Evolutionary conservation across 2,329 filamentous ascomycete genomes (phyloP).

Genomic region (Fusarium sp.): DNA sequence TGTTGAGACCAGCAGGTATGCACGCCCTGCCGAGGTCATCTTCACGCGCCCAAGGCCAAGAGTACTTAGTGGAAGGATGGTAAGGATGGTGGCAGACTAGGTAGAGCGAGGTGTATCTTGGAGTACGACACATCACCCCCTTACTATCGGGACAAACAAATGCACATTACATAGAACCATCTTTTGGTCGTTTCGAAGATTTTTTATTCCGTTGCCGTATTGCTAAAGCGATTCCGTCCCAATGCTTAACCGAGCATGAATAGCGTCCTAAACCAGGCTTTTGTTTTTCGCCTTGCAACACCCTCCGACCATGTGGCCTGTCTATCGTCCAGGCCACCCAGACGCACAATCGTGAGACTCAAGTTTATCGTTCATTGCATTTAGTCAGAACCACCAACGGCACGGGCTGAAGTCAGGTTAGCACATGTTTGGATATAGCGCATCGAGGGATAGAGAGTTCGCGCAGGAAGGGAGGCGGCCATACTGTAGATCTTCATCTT

Average conservation of each 20-base stretch:
- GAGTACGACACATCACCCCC: neutral
- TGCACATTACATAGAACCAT: conserved; percentile 14
- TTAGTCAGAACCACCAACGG: conserved; percentile 64
- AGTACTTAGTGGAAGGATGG: no score
- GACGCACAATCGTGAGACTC: conserved; percentile 54
- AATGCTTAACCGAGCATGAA: conserved; percentile 56
- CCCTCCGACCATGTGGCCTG: conserved; percentile 49
- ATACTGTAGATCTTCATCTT: conserved; percentile 98
- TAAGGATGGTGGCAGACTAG: neutral
- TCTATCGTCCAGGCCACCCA: conserved; percentile 52
- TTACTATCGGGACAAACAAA: neutral
- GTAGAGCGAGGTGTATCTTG: neutral
- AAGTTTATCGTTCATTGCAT: conserved; percentile 48
- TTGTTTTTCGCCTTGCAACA: conserved; percentile 49
- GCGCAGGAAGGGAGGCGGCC: conserved; percentile 45
- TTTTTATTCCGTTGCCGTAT: conserved; percentile 54
- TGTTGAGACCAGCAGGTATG: neutral
- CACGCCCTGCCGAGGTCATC: neutral
- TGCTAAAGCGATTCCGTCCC: conserved; percentile 53
- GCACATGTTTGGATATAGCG: conserved; percentile 22
- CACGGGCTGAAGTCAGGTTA: conserved; percentile 64
- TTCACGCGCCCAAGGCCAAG: neutral
- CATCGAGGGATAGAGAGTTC: neutral
- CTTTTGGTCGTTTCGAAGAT: conserved; percentile 47
- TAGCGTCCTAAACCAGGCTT: conserved; percentile 53